Conservation (phyloP, 2,329 filamentous ascomycete species). For the Fusarium chlamydosporum region DNA sequence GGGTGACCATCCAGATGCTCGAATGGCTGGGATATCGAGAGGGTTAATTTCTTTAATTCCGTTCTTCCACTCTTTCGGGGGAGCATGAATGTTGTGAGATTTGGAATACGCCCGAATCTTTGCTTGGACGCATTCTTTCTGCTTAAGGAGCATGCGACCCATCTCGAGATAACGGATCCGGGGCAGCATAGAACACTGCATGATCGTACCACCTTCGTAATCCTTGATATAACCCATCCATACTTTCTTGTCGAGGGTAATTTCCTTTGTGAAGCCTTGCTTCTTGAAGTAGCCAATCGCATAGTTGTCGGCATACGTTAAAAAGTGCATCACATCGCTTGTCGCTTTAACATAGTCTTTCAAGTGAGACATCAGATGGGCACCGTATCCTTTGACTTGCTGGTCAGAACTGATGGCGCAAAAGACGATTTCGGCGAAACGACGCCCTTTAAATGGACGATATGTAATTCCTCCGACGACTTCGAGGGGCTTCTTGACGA, state of each 20-base stretch:
- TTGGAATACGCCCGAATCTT: constrained; percentile 95
- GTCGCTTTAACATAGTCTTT: constrained; percentile 99
- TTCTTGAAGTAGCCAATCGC: constrained; percentile 99
- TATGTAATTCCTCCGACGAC: constrained; percentile 98
- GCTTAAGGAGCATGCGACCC: constrained; percentile 94
- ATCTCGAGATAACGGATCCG: constrained; percentile 94
- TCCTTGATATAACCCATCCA: constrained; percentile 99
- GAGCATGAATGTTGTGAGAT: constrained; percentile 87
- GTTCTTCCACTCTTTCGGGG: constrained; percentile 88
- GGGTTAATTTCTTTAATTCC: constrained; percentile 84
- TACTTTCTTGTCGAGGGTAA: constrained; percentile 86
- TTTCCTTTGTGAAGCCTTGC: constrained; percentile 98
- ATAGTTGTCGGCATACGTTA: constrained; percentile 99
- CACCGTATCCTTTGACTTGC: constrained; percentile 98
- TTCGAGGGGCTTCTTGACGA: constrained; percentile 95
- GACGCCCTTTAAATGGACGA: constrained; percentile 89
- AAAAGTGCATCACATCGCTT: constrained; percentile 96
- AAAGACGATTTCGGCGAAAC: constrained; percentile 98
- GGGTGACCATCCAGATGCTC: constrained; percentile 91
- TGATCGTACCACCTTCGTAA: constrained; percentile 98
- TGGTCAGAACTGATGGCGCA: constrained; percentile 98
- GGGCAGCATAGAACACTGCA: constrained; percentile 98
- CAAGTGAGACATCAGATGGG: constrained; percentile 96
- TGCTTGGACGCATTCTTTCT: constrained; percentile 94
- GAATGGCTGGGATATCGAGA: constrained; percentile 88